A percentile compares a stretch with the other conserved stretches of the same genome.
These are phyloP conservation scores for Komagataella mondaviorum DNA, from an alignment of 805 yeast species.

Conservation along the genomic window DNA sequence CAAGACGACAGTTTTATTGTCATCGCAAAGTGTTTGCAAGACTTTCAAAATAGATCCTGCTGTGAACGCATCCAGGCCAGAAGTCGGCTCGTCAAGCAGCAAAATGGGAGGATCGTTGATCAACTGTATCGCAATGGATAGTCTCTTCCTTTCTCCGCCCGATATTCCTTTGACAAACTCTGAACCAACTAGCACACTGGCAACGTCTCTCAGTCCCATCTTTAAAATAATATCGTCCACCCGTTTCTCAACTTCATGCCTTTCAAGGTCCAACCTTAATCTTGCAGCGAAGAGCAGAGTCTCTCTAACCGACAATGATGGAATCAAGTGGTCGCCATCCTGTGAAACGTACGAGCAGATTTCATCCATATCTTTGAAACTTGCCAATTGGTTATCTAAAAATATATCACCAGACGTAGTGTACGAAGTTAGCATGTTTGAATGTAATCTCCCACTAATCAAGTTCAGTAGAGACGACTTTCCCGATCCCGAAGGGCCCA, in stretches of 20 bases:
- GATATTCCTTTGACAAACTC: conserved; percentile 51
- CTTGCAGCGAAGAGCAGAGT: conserved; percentile 62
- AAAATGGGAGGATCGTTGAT: conserved; percentile 59
- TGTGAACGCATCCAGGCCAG: conserved; percentile 75
- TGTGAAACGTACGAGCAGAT: conserved; percentile 71
- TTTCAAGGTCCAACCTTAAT: conserved; percentile 33
- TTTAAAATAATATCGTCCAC: conserved; percentile 49
- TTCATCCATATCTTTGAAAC: conserved; percentile 12
- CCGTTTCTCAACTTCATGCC: conserved; percentile 25
- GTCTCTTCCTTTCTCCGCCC: conserved; percentile 75
- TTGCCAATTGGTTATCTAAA: conserved; percentile 20
- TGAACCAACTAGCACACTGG: conserved; percentile 56
- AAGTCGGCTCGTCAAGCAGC: conserved; percentile 79
- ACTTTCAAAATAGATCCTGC: conserved; percentile 55
- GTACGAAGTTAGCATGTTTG: conserved; percentile 15
- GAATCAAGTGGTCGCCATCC: conserved; percentile 60
- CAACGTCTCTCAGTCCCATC: conserved; percentile 64
- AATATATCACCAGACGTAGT: conserved; percentile 25
- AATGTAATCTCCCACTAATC: conserved; percentile 43
- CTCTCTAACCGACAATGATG: conserved; percentile 66
- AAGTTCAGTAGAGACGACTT: conserved; percentile 55
- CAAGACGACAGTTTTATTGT: conserved; percentile 51
- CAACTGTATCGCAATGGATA: conserved; percentile 71
- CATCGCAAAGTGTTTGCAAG: conserved; percentile 40
- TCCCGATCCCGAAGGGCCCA: conserved; percentile 80